Conservation (phyloP, 495 filamentous ascomycete species). For the Pseudoneurospora amorphoporcata region DNA sequence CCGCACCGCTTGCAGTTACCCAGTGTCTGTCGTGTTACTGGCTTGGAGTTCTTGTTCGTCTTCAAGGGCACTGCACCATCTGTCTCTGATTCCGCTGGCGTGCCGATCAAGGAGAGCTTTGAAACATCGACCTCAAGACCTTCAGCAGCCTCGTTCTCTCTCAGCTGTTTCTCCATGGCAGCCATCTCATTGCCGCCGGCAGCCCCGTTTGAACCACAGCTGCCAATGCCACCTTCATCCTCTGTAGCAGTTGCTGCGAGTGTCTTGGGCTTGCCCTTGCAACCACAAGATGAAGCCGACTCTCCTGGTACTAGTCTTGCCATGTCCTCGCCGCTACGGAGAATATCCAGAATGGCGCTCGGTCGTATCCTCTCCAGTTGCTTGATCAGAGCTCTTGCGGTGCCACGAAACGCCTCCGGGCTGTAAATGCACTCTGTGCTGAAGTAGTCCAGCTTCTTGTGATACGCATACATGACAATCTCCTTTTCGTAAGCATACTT, state of each 20-base stretch:
- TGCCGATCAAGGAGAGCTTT: constrained; percentile 18
- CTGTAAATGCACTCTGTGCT: constrained; percentile 97
- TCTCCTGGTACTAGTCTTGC: constrained; percentile 68
- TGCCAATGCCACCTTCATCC: constrained; percentile 45
- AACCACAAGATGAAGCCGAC: constrained; percentile 22
- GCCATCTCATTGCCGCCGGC: constrained; percentile 77
- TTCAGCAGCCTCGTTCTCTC: constrained; percentile 53
- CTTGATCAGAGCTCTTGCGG: constrained; percentile 85
- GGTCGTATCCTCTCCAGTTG: constrained; percentile 86
- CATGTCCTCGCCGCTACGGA: constrained; percentile 94
- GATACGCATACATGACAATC: constrained; percentile 93
- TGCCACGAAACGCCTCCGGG: constrained; percentile 94
- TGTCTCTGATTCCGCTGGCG: constrained; percentile 5
- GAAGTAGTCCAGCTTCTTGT: constrained; percentile 95
- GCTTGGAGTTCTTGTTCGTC: constrained; percentile 14
- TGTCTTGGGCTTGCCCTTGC: constrained; percentile 25
- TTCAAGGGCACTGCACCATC: constrained; percentile 10
- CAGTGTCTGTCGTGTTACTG: constrained; percentile 51
- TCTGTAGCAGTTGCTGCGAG: constrained; percentile 39
- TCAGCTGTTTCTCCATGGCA: constrained; percentile 72
- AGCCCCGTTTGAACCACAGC: constrained; percentile 70
- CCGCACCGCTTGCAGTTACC: constrained; percentile 81
- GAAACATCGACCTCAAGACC: constrained; percentile 65
- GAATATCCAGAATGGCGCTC: constrained; percentile 89
- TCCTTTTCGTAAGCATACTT: constrained; percentile 99